These are phyloP conservation scores for Dactylellina haptotyla DNA, from an alignment of 2,329 filamentous ascomycete species.

Conservation along the genomic window DNA sequence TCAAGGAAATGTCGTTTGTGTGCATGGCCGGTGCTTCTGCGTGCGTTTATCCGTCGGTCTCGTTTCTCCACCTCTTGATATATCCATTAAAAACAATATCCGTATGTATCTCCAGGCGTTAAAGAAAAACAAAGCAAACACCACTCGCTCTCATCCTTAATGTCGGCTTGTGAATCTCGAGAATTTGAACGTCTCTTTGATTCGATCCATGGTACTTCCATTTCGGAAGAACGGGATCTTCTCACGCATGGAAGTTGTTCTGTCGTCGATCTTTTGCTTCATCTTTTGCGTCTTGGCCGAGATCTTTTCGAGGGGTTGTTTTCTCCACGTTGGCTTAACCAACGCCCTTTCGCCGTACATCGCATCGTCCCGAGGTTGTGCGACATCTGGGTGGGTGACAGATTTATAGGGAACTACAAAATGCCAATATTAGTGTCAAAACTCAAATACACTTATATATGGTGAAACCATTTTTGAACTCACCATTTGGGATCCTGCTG, in stretches of 20 bases:
- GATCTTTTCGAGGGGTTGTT: conserved; percentile 47
- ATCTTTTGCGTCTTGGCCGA: conserved; percentile 46
- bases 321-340: conserved; percentile 44
- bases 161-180: conserved; percentile 44
- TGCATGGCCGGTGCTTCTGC: not conserved
- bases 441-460: not conserved
- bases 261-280: conserved; percentile 45
- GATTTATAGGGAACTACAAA: conserved; percentile 50
- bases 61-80: conserved; percentile 26
- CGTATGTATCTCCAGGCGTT: conserved; percentile 20
- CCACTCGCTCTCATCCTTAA: conserved; percentile 8
- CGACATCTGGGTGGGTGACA: conserved; percentile 51
- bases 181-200: conserved; percentile 53
- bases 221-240: conserved; percentile 52
- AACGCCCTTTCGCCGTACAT: conserved; percentile 22
- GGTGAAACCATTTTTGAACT: not conserved
- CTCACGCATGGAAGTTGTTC: conserved; percentile 44
- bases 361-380: conserved; percentile 29
- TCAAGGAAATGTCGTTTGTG: not conserved
- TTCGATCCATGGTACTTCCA: conserved; percentile 51
- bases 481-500: conserved; percentile 49
- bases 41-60: conserved; percentile 39
- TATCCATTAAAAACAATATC: conserved; percentile 23
- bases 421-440: conserved; percentile 13
- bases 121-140: conserved; percentile 7